These are phyloP conservation scores for Nakazawaea wickerhamii DNA, from an alignment of 805 yeast genomes.

Conservation along the genomic window DNA sequence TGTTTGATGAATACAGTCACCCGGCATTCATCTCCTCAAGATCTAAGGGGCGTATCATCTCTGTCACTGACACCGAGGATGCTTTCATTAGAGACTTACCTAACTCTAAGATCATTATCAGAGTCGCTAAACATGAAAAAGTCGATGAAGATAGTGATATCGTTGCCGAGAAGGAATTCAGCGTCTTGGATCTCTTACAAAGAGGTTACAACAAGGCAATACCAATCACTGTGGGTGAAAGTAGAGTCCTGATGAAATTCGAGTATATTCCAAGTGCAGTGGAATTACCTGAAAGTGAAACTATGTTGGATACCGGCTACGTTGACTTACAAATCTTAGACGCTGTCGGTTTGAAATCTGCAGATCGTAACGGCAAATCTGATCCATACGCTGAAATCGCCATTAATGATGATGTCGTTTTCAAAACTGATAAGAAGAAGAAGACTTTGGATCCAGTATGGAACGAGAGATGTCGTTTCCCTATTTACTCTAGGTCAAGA, in stretches of 20 bases:
- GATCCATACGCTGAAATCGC: slow-evolving; percentile 61
- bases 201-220: slow-evolving; percentile 42
- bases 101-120: slow-evolving; percentile 49
- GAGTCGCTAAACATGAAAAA: slow-evolving; percentile 49
- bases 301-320: slow-evolving; percentile 63
- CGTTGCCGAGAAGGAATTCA: slow-evolving; percentile 41
- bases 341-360: slow-evolving; percentile 49
- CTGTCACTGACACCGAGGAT: slow-evolving; percentile 43
- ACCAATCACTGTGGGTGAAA: slow-evolving; percentile 36
- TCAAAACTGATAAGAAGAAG: slow-evolving; percentile 56
- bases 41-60: slow-evolving; percentile 39
- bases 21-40: slow-evolving; percentile 53
- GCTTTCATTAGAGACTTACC: slow-evolving; percentile 68
- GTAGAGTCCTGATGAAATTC: slow-evolving; percentile 41
- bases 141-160: slow-evolving; percentile 45
- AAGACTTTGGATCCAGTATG: slow-evolving; percentile 70
- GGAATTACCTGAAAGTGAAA: slow-evolving; percentile 51
- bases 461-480: slow-evolving; percentile 61
- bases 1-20: slow-evolving; percentile 58
- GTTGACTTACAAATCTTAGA: slow-evolving; percentile 51
- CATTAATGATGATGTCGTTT: slow-evolving; percentile 48
- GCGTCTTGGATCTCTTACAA: slow-evolving; percentile 50
- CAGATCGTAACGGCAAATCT: slow-evolving; percentile 70
- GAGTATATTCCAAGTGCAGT: slow-evolving; percentile 58
- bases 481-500: slow-evolving; percentile 59